Conservation (phyloP, 306 rosid genomes). For the Calophaca sinica region DNA sequence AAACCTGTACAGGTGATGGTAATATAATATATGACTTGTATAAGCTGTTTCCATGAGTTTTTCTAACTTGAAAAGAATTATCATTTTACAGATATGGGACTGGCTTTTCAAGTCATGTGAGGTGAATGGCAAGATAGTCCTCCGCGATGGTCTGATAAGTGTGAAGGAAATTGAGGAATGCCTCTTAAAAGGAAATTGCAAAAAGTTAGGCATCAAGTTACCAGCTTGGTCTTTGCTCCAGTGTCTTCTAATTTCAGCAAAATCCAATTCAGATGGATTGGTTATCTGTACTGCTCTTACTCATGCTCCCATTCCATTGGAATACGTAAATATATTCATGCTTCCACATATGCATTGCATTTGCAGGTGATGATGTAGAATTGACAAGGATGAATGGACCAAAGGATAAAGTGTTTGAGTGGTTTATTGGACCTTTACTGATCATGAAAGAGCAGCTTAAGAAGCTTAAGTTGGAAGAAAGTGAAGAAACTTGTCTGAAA, state of each 20-base stretch:
- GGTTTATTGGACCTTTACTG: constrained; percentile 82
- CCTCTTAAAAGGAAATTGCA: constrained; percentile 65
- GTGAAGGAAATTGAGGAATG: constrained; percentile 69
- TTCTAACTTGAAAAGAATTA: neutral
- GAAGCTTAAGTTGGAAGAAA: constrained; percentile 59
- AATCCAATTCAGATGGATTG: constrained; percentile 68
- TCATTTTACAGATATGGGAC: constrained; percentile 70
- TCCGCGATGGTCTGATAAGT: constrained; percentile 61
- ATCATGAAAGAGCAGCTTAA: constrained; percentile 80
- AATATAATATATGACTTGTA: neutral
- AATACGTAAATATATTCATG: constrained; percentile 28
- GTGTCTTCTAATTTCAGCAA: constrained; percentile 81
- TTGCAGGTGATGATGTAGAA: constrained; percentile 73
- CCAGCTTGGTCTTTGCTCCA: constrained; percentile 86
- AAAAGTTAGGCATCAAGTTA: constrained; percentile 63
- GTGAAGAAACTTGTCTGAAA: constrained; percentile 68
- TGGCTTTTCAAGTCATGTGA: constrained; percentile 84
- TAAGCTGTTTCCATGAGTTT: neutral
- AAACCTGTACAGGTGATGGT: constrained; percentile 62
- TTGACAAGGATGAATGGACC: constrained; percentile 71
- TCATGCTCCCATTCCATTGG: constrained; percentile 16
- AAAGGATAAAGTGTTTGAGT: constrained; percentile 71
- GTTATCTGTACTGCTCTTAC: constrained; percentile 66
- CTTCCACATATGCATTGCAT: constrained; percentile 23
- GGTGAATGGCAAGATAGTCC: constrained; percentile 69